Evolutionary conservation across 1,139 yeast genomes (phyloP).

Genomic region (Saccharomyces uvarum): DNA sequence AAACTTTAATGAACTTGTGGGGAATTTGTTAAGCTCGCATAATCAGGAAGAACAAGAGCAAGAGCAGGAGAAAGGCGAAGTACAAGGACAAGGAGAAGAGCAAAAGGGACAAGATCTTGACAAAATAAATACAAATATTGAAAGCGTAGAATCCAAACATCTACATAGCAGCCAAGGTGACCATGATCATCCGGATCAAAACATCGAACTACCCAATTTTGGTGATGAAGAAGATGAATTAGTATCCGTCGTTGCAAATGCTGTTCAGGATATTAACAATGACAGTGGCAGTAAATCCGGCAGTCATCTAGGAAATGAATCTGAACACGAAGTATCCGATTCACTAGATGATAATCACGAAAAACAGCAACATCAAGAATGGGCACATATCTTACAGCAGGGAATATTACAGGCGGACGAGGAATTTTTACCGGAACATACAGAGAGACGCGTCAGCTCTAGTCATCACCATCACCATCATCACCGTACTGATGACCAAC

Average conservation of each 20-base stretch:
- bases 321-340: not conserved
- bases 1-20: conserved; percentile 30
- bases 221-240: conserved; percentile 9
- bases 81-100: conserved; percentile 7
- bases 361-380: conserved; percentile 20
- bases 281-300: not conserved
- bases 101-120: conserved; percentile 3
- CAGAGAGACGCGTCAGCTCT: not conserved
- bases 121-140: not conserved
- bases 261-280: conserved; percentile 5
- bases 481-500: conserved; percentile 14
- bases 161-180: not conserved
- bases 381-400: conserved; percentile 29
- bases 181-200: not conserved
- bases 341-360: conserved; percentile 7
- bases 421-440: not conserved
- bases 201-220: conserved; percentile 7
- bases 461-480: conserved; percentile 2
- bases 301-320: not conserved
- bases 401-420: conserved; percentile 19
- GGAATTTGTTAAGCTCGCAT: conserved; percentile 26
- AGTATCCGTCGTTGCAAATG: conserved; percentile 22
- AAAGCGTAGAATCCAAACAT: not conserved
- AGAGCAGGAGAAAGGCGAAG: conserved; percentile 4
- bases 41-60: conserved; percentile 14